These are phyloP conservation scores for Heterobasidion annosum DNA, from an alignment of 1,284 basidiomycete genomes.

Conservation along the genomic window DNA sequence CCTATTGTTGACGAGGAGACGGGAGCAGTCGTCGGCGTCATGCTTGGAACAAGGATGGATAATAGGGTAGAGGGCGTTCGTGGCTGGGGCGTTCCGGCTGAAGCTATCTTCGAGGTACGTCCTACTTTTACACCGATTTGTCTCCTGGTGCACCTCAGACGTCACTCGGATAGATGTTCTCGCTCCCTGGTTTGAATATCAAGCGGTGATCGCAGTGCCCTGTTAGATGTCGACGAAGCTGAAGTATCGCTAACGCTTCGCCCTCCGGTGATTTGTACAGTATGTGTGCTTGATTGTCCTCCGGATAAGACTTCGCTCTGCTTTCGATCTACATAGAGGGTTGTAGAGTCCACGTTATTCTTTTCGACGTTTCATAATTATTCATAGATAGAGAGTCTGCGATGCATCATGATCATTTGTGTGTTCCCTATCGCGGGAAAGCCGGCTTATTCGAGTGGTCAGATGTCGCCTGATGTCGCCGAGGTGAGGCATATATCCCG, in stretches of 20 bases:
- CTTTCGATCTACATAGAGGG: no score
- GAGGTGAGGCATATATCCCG: neutral
- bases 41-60: constrained; percentile 55
- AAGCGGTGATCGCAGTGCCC: constrained; percentile 8
- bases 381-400: neutral
- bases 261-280: no score
- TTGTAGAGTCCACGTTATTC: no score
- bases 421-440: neutral
- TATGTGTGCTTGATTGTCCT: no score
- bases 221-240: neutral
- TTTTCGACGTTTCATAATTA: neutral
- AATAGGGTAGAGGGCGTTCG: constrained; percentile 45
- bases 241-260: no score
- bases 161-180: constrained; percentile 7
- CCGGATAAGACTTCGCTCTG: no score
- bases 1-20: constrained; percentile 58
- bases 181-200: constrained; percentile 14
- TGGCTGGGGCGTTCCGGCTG: constrained; percentile 65
- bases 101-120: constrained; percentile 57
- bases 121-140: neutral
- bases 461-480: no score
- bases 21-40: constrained; percentile 63
- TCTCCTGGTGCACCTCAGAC: neutral
- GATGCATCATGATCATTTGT: neutral
- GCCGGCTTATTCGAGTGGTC: no score